A percentile compares a stretch with the other conserved stretches of the same genome.
phyloP scores from a whole-genome alignment of 2,329 filamentous ascomycete genomes.

The Aspergillus pseudoviridinutans region DNA sequence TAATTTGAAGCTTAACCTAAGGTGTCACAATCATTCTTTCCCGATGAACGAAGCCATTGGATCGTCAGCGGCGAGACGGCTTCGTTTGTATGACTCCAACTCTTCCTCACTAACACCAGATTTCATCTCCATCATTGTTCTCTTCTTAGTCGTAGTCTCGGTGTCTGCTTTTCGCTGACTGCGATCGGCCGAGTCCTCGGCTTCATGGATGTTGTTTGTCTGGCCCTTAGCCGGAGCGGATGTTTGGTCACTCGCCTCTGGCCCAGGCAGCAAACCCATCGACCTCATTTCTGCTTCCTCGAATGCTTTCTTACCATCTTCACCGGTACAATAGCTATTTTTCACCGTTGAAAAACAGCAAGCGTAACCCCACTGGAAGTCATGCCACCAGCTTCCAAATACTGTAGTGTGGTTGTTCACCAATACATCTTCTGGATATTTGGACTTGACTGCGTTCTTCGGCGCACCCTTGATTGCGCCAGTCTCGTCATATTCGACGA shows the following conservation, averaged over 20 bases:
- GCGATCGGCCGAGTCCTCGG: conserved; percentile 25
- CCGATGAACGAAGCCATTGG: conserved; percentile 82
- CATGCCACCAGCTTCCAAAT: conserved; percentile 97
- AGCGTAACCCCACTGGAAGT: conserved; percentile 92
- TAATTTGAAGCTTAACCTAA: not conserved
- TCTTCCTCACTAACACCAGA: conserved; percentile 76
- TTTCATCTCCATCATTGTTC: conserved; percentile 74
- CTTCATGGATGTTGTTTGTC: conserved; percentile 18
- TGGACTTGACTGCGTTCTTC: conserved; percentile 73
- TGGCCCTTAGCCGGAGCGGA: conserved; percentile 8
- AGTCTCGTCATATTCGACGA: conserved; percentile 90
- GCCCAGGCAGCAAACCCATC: conserved; percentile 35
- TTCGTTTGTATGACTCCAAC: conserved; percentile 78
- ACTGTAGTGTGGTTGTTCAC: conserved; percentile 89
- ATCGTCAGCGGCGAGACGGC: conserved; percentile 69
- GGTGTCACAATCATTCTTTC: conserved; percentile 47
- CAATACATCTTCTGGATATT: conserved; percentile 83
- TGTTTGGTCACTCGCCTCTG: conserved; percentile 8
- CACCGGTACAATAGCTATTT: conserved; percentile 96
- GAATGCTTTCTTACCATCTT: conserved; percentile 77
- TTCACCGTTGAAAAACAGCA: conserved; percentile 93
- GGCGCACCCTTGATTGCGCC: conserved; percentile 86
- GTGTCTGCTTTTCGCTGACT: conserved; percentile 28
- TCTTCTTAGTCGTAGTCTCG: conserved; percentile 55
- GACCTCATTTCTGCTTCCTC: conserved; percentile 67